Percentiles rank a stretch among this genome's conserved stretches.
phyloP scores from a whole-genome alignment of 177 flowering plant genomes.

The Vitis hybrid region DNA sequence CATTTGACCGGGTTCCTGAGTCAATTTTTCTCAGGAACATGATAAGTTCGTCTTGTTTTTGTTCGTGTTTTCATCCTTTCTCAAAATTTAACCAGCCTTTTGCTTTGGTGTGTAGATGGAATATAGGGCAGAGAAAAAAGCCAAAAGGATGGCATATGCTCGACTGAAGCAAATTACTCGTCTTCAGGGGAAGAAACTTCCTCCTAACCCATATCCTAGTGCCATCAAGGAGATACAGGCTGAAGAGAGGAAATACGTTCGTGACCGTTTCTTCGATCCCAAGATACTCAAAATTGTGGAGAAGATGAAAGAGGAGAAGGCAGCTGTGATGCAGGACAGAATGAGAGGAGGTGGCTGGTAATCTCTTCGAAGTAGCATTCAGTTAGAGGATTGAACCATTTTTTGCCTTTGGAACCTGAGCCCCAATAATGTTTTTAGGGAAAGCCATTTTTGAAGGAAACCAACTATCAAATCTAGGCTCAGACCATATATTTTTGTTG shows the following conservation, averaged over 20 bases:
- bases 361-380: too few species aligned
- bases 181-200: constrained; percentile 71
- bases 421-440: too few species aligned
- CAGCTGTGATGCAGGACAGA: constrained; percentile 35
- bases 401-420: too few species aligned
- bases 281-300: constrained; percentile 34
- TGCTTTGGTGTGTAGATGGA: constrained; percentile 55
- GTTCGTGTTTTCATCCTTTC: neutral
- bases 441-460: too few species aligned
- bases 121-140: constrained; percentile 68
- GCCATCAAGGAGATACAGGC: constrained; percentile 77
- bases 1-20: neutral
- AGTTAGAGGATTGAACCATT: too few species aligned
- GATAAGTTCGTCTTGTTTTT: neutral
- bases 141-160: constrained; percentile 67
- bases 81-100: neutral
- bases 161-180: constrained; percentile 70
- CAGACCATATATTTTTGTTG: too few species aligned
- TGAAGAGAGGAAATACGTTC: constrained; percentile 63
- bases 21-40: neutral
- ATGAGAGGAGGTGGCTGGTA: constrained; percentile 17
- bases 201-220: constrained; percentile 84
- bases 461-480: too few species aligned
- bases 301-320: constrained; percentile 52
- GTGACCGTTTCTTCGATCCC: constrained; percentile 54